These are phyloP conservation scores for Rugonectria rugulosa DNA, from an alignment of 2,329 filamentous ascomycete genomes.

Conservation along the genomic window DNA sequence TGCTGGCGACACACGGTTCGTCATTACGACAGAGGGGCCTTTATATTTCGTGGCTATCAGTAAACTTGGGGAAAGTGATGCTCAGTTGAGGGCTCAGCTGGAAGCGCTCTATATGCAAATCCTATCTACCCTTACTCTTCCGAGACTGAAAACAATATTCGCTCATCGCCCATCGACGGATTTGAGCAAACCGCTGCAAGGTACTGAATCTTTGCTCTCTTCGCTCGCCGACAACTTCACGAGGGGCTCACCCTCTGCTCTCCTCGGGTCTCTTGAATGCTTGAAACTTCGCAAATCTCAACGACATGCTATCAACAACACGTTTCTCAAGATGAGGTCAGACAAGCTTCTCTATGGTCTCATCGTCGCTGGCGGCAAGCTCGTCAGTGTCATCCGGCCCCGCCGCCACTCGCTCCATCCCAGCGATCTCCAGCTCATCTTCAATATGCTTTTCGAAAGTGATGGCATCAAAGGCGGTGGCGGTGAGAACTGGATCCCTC, in stretches of 20 bases:
- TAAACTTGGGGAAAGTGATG: conserved; percentile 88
- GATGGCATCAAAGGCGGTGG: conserved; percentile 88
- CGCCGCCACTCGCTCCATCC: conserved; percentile 96
- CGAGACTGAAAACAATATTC: conserved; percentile 86
- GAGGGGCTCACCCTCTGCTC: conserved; percentile 84
- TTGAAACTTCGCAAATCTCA: conserved; percentile 91
- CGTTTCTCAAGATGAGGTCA: conserved; percentile 79
- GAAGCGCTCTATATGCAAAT: conserved; percentile 99
- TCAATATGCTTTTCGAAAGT: conserved; percentile 99
- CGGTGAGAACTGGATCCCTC: conserved; percentile 96
- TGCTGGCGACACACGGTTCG: conserved; percentile 85
- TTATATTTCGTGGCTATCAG: conserved; percentile 95
- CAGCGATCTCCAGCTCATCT: conserved; percentile 93
- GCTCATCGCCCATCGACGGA: conserved; percentile 92
- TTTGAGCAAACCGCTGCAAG: conserved; percentile 85
- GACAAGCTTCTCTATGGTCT: conserved; percentile 89
- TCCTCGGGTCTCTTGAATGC: conserved; percentile 91
- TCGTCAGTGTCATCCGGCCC: conserved; percentile 94
- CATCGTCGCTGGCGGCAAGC: conserved; percentile 87
- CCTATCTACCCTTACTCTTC: conserved; percentile 90
- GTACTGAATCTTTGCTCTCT: conserved; percentile 89
- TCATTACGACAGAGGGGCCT: conserved; percentile 83
- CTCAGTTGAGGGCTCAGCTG: conserved; percentile 84
- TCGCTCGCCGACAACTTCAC: conserved; percentile 96
- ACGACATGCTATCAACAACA: conserved; percentile 84